Conservation (phyloP, 306 rosid species). For the Bauhinia variegata region DNA sequence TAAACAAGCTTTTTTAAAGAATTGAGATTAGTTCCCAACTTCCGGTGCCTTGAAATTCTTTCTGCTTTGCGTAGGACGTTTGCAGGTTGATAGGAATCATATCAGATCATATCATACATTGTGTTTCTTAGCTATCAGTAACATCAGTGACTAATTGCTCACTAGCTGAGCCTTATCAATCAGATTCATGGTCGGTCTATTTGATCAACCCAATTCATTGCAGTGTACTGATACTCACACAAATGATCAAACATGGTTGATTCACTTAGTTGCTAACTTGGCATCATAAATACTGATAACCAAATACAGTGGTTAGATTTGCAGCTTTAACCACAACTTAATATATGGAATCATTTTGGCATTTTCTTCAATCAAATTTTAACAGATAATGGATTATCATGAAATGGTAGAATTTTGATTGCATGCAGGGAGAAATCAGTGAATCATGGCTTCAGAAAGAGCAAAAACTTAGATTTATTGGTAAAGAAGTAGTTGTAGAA, state of each 20-base stretch:
- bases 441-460: no score
- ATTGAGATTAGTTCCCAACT: no score
- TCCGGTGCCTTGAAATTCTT: neutral
- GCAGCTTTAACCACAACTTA: conserved; percentile 19
- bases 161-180: neutral
- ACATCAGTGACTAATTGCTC: conserved; percentile 3
- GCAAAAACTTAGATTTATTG: no score
- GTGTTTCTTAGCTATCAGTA: conserved; percentile 15
- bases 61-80: neutral
- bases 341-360: no score
- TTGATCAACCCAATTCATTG: conserved; percentile 13
- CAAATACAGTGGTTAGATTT: conserved; percentile 17
- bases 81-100: conserved; percentile 15
- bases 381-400: no score
- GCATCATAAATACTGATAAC: conserved; percentile 14
- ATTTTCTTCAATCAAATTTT: no score
- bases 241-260: conserved; percentile 11
- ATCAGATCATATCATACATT: no score
- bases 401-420: no score
- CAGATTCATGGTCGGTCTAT: neutral
- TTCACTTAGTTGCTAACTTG: neutral
- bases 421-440: no score
- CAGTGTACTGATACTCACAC: neutral
- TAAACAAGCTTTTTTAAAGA: neutral
- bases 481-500: conserved; percentile 6